phyloP scores from a whole-genome alignment of 169 alveolate genomes.

The Eimeria mitis region DNA sequence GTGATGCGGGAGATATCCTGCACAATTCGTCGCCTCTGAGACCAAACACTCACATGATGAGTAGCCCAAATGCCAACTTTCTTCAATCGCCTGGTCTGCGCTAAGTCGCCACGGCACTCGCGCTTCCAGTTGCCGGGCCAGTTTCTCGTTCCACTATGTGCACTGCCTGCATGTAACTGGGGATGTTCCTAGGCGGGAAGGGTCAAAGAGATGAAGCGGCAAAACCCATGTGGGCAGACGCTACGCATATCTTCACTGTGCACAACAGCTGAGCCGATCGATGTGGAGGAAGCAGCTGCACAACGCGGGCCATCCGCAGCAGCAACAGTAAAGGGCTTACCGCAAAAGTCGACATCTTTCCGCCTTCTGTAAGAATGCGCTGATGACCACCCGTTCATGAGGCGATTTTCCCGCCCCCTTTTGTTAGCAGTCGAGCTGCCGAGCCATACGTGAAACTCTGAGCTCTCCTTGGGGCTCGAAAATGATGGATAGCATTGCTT shows the following conservation, averaged over 20 bases:
- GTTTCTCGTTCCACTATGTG: neutral
- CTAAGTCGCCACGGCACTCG: neutral
- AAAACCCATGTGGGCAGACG: neutral
- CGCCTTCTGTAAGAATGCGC: neutral
- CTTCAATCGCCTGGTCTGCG: neutral
- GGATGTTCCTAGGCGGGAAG: neutral
- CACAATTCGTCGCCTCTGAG: conserved; percentile 70
- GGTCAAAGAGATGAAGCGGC: neutral
- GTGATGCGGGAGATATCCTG: conserved; percentile 81
- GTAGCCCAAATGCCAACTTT: neutral
- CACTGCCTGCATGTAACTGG: neutral
- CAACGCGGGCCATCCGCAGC: neutral
- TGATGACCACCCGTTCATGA: neutral
- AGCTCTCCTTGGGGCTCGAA: neutral
- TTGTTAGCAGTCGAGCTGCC: neutral
- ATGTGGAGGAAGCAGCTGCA: neutral
- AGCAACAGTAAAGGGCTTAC: neutral
- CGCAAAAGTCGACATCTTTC: conserved; percentile 69
- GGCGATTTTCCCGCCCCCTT: neutral
- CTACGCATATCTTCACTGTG: neutral
- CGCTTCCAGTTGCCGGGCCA: neutral
- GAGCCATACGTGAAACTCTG: neutral
- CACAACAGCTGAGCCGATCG: neutral
- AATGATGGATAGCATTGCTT: neutral
- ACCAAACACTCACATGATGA: neutral